These are phyloP conservation scores for Entomortierella chlamydospora DNA, from an alignment of 192 early-diverging fungal genomes.

Conservation along the genomic window DNA sequence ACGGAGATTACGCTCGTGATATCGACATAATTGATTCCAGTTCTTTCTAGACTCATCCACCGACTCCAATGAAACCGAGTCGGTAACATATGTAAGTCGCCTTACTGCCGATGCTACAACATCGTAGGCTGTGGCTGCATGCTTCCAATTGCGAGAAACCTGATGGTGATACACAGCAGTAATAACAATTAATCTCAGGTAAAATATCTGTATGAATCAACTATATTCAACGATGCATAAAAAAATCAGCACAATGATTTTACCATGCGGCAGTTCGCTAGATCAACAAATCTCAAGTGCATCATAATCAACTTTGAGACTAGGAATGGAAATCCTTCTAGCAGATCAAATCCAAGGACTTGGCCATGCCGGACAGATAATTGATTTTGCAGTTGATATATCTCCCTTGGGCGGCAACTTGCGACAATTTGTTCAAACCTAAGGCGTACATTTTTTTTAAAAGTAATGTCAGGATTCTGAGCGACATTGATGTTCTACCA, in stretches of 20 bases:
- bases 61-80: slow-evolving; percentile 2
- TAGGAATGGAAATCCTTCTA: slow-evolving; percentile 8
- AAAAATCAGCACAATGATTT: not conserved
- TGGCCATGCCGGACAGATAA: slow-evolving; percentile 15
- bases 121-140: slow-evolving; percentile 6
- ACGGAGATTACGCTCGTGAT: slow-evolving; percentile 25
- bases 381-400: slow-evolving; percentile 27
- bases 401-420: slow-evolving; percentile 24
- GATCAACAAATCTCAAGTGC: slow-evolving; percentile 25
- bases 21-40: slow-evolving; percentile 45
- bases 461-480: not conserved
- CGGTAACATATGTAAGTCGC: slow-evolving; percentile 10
- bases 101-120: slow-evolving; percentile 12
- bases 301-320: slow-evolving; percentile 17
- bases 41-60: slow-evolving; percentile 13
- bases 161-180: not conserved
- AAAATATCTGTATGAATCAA: no score
- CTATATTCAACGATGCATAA: not conserved
- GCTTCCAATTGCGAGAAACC: slow-evolving; percentile 35
- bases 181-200: no score
- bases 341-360: slow-evolving; percentile 33
- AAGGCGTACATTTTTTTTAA: not conserved
- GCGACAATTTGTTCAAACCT: slow-evolving; percentile 32
- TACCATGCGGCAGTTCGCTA: slow-evolving; percentile 39
- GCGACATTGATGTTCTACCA: no score